Percentiles rank a stretch among this genome's conserved stretches.
phyloP scores from a whole-genome alignment of 2,329 filamentous ascomycete species.

The Akanthomyces lecanii region DNA sequence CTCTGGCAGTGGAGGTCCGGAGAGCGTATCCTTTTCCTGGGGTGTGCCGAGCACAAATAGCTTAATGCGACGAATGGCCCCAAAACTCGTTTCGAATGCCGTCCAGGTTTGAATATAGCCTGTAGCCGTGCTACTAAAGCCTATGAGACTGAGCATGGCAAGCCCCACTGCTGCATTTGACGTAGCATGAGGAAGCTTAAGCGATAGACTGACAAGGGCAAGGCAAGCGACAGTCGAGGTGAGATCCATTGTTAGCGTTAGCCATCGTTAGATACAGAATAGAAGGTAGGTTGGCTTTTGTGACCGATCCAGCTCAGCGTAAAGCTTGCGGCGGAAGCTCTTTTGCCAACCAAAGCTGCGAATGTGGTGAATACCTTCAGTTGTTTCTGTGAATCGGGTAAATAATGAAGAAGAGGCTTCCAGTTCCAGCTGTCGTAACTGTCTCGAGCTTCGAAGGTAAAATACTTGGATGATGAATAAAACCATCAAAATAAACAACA shows the following conservation, averaged over 20 bases:
- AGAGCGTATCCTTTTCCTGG: neutral
- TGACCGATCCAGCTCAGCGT: conserved; percentile 34
- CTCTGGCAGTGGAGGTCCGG: neutral
- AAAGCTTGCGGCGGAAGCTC: conserved; percentile 38
- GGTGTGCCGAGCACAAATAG: neutral
- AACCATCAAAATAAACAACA: conserved; percentile 32
- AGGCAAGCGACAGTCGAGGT: conserved; percentile 28
- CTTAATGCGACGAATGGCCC: too few species aligned
- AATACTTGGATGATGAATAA: conserved; percentile 22
- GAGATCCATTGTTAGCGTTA: conserved; percentile 40
- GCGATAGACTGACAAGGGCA: conserved; percentile 32
- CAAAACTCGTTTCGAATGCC: neutral
- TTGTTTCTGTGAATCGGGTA: conserved; percentile 35
- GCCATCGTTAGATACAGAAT: conserved; percentile 43
- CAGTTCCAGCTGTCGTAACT: conserved; percentile 50
- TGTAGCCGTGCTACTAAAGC: too few species aligned
- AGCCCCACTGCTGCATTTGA: neutral
- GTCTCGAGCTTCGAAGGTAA: conserved; percentile 47
- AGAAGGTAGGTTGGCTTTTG: conserved; percentile 32
- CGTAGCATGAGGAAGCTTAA: neutral
- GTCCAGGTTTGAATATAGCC: neutral
- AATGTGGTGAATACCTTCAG: conserved; percentile 23
- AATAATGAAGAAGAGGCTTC: conserved; percentile 47
- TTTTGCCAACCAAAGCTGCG: conserved; percentile 23
- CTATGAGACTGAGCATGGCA: too few species aligned